A percentile compares a stretch with the other conserved stretches of the same genome.
These are phyloP conservation scores for Prunus padus DNA, from an alignment of 306 rosid genomes.

Conservation along the genomic window DNA sequence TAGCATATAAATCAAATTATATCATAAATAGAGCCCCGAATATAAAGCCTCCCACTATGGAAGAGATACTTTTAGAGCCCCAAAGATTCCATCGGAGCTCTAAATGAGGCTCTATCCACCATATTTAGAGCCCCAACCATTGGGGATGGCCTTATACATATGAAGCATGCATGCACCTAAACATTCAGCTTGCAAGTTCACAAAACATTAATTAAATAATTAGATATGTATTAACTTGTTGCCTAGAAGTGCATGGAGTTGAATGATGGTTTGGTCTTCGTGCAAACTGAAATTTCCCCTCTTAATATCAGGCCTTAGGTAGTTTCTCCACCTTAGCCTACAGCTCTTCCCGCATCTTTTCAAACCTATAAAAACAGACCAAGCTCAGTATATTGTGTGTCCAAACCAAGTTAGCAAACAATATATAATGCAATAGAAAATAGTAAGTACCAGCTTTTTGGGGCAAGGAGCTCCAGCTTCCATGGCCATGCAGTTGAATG, in stretches of 20 bases:
- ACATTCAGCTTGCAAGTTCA: neutral
- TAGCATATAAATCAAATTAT: too few relatives aligned
- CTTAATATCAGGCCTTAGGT: constrained; percentile 25
- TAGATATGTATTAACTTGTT: constrained; percentile 6
- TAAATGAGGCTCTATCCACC: too few relatives aligned
- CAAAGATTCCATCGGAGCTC: too few relatives aligned
- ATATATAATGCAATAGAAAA: too few relatives aligned
- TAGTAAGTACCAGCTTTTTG: constrained; percentile 26
- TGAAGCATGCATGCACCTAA: too few relatives aligned
- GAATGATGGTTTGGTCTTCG: constrained; percentile 26
- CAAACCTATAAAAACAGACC: constrained; percentile 2
- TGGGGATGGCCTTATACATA: too few relatives aligned
- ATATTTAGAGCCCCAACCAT: too few relatives aligned
- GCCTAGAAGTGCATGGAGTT: constrained; percentile 25
- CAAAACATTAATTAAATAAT: neutral
- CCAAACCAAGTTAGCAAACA: too few relatives aligned
- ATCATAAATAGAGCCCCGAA: too few relatives aligned
- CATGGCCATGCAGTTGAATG: constrained; percentile 25
- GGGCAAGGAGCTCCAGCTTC: constrained; percentile 25
- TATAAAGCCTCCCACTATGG: too few relatives aligned
- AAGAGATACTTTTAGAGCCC: too few relatives aligned
- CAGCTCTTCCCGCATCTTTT: constrained; percentile 26
- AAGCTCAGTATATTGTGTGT: neutral
- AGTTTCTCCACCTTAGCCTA: constrained; percentile 26
- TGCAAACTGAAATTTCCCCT: constrained; percentile 25